Evolutionary conservation across 305 asterid genomes (phyloP).

Genomic region (Rubia peregrina): DNA sequence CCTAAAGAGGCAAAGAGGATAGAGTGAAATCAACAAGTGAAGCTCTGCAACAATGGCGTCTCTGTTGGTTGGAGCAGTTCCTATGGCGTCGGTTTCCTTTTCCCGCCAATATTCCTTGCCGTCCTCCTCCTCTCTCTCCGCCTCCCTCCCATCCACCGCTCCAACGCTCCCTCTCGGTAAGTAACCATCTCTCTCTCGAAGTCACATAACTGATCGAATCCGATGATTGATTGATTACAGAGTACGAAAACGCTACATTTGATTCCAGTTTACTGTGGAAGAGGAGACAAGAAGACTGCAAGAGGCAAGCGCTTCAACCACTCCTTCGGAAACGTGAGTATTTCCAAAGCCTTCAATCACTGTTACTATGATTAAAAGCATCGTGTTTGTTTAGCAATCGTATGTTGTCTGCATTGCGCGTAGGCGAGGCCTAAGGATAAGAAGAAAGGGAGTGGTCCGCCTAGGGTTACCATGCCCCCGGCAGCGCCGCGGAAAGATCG

Average conservation of each 20-base stretch:
- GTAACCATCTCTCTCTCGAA: conserved; percentile 10
- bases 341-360: not conserved
- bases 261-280: conserved; percentile 74
- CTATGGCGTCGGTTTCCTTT: conserved; percentile 51
- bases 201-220: not conserved
- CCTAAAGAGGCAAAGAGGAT: conserved; percentile 11
- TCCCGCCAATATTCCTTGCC: conserved; percentile 41
- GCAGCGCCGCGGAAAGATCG: conserved; percentile 83
- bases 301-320: conserved; percentile 92
- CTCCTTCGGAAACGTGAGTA: conserved; percentile 86
- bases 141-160: conserved; percentile 27
- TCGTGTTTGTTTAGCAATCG: not conserved
- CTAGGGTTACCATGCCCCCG: conserved; percentile 86
- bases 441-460: conserved; percentile 96
- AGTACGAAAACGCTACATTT: not conserved
- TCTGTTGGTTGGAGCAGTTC: conserved; percentile 56
- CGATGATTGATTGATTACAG: not conserved
- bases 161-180: conserved; percentile 56
- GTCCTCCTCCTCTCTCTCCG: conserved; percentile 29
- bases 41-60: conserved; percentile 43
- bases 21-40: not conserved
- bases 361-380: not conserved
- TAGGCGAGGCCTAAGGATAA: conserved; percentile 89
- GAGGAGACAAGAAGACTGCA: conserved; percentile 96
- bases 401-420: not conserved